Base-by-base conservation (phyloP, 257 asterid species). In the Capsicum pubescens region DNA sequence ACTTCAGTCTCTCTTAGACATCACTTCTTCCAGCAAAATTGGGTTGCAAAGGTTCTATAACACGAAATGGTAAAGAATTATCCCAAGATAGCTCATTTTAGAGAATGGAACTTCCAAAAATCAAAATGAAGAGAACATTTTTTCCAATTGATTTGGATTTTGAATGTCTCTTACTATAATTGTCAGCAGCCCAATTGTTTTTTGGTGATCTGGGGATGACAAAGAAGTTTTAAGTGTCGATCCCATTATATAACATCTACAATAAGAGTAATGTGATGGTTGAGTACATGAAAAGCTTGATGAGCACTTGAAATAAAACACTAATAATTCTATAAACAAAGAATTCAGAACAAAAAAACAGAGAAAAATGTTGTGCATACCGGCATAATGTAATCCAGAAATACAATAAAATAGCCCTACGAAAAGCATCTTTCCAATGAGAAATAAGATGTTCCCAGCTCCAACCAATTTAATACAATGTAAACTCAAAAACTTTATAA, bases 221-320 rank as follows among this genome's bases (percentile, higher is more conserved):
- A 91, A 92, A 93, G 95, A 95, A 95, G 97, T 97, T 95, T 93
- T 98, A 98, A 88, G 97, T 90, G 95, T 97, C 99, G 81, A 97
- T 91, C 92, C 82, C 85, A 86, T 96, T 93, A 89, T 95, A 97
- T 88, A 97, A 85, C 94, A 97, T 97, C 99, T 97, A 98, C 85
- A 81, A 88, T 89, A 93, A 86, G 88, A 87, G 88, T 86, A 85
- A 84, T 56, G 67, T n/a, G 84, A 85, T 14, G 87, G 89, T 77
- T 84, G 90, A 87, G 87, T 57, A 86, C 85, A 86, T 83, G 84
- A 86, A 84, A 83, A 82, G 16, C 32, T 77, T 77, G 50, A 77
- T 54, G 50, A 54, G 64, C 21, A 77, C 50, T 71, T 71, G 56
- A 17, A n/a, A 46, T 71, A 46, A 39, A 71, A 71, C 17, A 3